Evolutionary conservation across 306 rosid genomes (phyloP), one percentile per base, ranked within the genome.

Genomic region (Medicago ruthenica): DNA sequence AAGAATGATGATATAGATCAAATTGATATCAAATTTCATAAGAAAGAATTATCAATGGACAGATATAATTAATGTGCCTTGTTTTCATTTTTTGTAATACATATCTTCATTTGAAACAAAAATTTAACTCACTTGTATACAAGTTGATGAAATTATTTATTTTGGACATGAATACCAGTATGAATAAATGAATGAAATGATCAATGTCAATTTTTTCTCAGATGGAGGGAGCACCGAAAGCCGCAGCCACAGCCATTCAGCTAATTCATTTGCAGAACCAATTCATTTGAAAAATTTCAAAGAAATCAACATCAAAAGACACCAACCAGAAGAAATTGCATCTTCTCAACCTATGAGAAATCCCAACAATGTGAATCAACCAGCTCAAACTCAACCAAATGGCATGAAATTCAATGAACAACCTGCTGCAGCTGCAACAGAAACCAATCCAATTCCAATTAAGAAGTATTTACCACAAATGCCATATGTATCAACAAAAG

Each of bases 401-500:
- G 24, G 6, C 12, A 24, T 73, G 15, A 27, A 27, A 27, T 4
- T 27, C 4, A 27, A 27, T 27, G 31, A 27, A 27, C 31, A 27
- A 27, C 4, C 31, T 27, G 31, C 31, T 27, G 31, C 68, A 15
- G 36, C 15, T 1, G 34, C 74, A 34, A 53, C 40, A 70, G 0
- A 9, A 39, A 9, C 61, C 73, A 24, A 15, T 78, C 47, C 78
- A 48, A 15, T 36, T 27, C 67, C 69, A 47, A 16, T 24, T 36
- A 15, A 67, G 9, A 82, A 78, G 34, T 74, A 76, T 42, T 17
- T 45, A 14, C 70, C 88, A 6, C 85, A 82, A 73, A 93, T 93
- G 97, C 97, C 98, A 0, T 88, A 82, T 17, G 98, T 93, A 1
- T 86, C 92, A 0, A 80, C 98, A 0, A 93, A 86, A 0, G 98